Evolutionary conservation across 2,329 filamentous ascomycete species (phyloP), one percentile per base, ranked within the genome.

Genomic region (Ophiostoma pallidulum): DNA sequence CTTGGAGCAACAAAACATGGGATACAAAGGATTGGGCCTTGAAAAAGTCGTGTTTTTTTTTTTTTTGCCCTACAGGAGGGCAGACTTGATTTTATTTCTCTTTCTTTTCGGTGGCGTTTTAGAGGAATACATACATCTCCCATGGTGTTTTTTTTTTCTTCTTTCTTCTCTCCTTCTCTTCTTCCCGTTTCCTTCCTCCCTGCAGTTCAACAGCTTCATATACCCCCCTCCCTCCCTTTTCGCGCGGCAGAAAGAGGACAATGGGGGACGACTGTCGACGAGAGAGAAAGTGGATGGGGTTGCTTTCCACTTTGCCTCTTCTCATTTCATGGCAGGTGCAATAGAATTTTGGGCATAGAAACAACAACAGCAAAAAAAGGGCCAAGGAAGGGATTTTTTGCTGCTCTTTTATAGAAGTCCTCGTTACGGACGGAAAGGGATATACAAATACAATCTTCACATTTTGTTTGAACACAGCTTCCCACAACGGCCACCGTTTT

Each of bases 1-100:
- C 28, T 33, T 26, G 47, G 47, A 40, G 47, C 41, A 40, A 26
- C 14, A 44, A 44, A 37, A 20, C 20, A 48, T 39, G 47, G 47
- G 40, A 33, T 48, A 35, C 35, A 40, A 32, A 37, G 16, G 20
- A n/a, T 6, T 28, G 26, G 35, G 29, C 18, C 28, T 16, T 36
- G 16, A 41, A 48, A 48, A 48, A 33, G 18, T 32, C 41, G 20
- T 36, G n/a, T 38, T 36, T 8, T 39, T 45, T 22, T 24, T 16
- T 22, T 24, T 8, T 40, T 39, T 12, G 14, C 18, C 28, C 10
- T 8, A 31, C 29, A 31, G 45, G 4, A 40, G 26, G 41, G n/a
- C 5, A 31, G 44, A 31, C 14, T 46, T 40, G 37, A 7, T 46
- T 46, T 47, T 33, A n/a, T n/a, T n/a, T n/a, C n/a, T n/a, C n/a